phyloP scores from a whole-genome alignment of 345 rosid genomes.

The Microcos paniculata region DNA sequence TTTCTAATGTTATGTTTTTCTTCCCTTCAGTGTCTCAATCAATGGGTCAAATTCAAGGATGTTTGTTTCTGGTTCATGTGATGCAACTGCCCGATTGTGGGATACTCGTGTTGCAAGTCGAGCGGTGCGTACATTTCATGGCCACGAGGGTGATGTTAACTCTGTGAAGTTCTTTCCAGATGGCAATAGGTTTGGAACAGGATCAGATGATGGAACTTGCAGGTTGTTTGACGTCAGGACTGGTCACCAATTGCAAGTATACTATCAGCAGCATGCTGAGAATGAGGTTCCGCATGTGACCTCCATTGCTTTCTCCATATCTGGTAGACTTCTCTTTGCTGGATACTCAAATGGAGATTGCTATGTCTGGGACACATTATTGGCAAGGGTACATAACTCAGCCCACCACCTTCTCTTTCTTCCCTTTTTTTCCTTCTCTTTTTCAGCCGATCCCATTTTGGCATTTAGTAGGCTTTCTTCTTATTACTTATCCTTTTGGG shows the following conservation, averaged over 20 bases:
- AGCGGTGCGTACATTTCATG: conserved; percentile 87
- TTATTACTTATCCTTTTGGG: conserved; percentile 19
- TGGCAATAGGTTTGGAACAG: conserved; percentile 93
- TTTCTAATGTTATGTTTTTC: conserved; percentile 15
- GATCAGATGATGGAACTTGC: conserved; percentile 96
- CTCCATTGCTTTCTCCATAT: conserved; percentile 88
- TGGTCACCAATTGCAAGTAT: conserved; percentile 90
- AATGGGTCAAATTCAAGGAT: conserved; percentile 64
- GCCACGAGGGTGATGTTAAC: conserved; percentile 91
- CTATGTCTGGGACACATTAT: conserved; percentile 90
- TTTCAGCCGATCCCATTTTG: not conserved
- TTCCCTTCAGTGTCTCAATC: conserved; percentile 70
- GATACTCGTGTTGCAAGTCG: conserved; percentile 97
- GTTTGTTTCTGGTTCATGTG: conserved; percentile 97
- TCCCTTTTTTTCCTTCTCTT: not conserved
- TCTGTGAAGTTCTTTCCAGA: conserved; percentile 94
- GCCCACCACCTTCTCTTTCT: not conserved
- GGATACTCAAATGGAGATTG: conserved; percentile 81
- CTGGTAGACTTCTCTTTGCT: conserved; percentile 93
- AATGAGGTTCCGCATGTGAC: conserved; percentile 60
- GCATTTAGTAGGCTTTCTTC: not conserved
- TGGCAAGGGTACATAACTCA: conserved; percentile 64
- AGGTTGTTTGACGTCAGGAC: conserved; percentile 90
- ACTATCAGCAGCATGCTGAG: conserved; percentile 49
- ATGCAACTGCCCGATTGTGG: conserved; percentile 86